phyloP scores from a whole-genome alignment of 2,329 filamentous ascomycete species.

The Colletotrichum incanum region DNA sequence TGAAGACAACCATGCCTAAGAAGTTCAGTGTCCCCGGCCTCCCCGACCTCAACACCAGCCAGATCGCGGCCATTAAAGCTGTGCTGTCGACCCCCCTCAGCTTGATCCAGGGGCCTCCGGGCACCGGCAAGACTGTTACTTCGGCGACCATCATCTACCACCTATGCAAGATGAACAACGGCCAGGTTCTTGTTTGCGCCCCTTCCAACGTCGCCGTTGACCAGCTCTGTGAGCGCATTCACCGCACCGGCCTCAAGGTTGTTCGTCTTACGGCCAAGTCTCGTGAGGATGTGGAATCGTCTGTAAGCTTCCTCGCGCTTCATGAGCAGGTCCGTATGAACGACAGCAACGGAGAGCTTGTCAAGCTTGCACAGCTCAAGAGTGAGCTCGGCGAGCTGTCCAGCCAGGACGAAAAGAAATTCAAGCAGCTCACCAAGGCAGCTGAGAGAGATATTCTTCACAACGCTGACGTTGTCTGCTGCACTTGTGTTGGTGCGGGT shows the following conservation, averaged over 20 bases:
- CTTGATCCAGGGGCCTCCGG: constrained; percentile 95
- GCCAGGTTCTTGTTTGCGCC: constrained; percentile 95
- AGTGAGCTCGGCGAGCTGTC: constrained; percentile 91
- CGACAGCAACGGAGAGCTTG: constrained; percentile 93
- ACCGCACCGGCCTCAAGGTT: constrained; percentile 94
- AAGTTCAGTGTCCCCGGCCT: constrained; percentile 97
- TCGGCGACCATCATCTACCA: constrained; percentile 99
- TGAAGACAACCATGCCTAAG: constrained; percentile 96
- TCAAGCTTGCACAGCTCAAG: constrained; percentile 94
- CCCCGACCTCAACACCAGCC: constrained; percentile 94
- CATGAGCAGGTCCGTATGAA: constrained; percentile 99
- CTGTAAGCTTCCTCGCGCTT: constrained; percentile 93
- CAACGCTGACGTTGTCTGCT: constrained; percentile 98
- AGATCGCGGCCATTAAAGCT: constrained; percentile 96
- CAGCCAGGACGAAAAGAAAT: constrained; percentile 98
- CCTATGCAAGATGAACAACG: constrained; percentile 93
- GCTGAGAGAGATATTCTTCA: constrained; percentile 95
- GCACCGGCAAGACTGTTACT: constrained; percentile 98
- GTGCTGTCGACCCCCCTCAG: constrained; percentile 94
- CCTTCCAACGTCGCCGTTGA: constrained; percentile 99
- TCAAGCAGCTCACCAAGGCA: constrained; percentile 93
- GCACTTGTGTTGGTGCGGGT: constrained; percentile 96
- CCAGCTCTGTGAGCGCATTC: constrained; percentile 97
- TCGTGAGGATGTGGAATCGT: constrained; percentile 98
- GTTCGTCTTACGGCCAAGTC: constrained; percentile 99